These are phyloP conservation scores for Nakataea oryzae DNA, from an alignment of 2,329 filamentous ascomycete genomes.

Conservation along the genomic window DNA sequence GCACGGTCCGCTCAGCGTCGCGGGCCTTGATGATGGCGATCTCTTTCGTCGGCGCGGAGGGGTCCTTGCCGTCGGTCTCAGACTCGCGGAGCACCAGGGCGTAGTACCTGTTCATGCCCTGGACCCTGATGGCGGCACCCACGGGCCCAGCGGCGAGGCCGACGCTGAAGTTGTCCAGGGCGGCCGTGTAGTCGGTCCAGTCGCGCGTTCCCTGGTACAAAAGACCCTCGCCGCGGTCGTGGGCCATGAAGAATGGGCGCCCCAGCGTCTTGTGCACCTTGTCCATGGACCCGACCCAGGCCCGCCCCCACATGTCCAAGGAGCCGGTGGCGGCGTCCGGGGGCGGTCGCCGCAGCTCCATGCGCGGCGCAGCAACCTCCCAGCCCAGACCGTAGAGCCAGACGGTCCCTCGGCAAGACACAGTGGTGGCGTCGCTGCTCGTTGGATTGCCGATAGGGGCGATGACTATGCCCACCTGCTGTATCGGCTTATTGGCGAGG, in stretches of 20 bases:
- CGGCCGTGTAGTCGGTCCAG: constrained; percentile 17
- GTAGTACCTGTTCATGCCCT: constrained; percentile 20
- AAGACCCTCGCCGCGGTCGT: constrained; percentile 19
- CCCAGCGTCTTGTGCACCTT: constrained; percentile 10
- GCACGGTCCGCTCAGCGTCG: background rate
- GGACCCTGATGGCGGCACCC: constrained; percentile 9
- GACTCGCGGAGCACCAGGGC: constrained; percentile 11
- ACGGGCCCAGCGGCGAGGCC: constrained; percentile 17
- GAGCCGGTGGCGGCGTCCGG: background rate
- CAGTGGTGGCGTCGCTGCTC: background rate
- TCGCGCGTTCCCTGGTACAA: constrained; percentile 20
- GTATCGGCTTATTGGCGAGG: constrained; percentile 14
- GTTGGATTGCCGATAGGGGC: background rate
- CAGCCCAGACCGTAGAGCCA: constrained; percentile 13
- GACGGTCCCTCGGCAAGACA: constrained; percentile 6
- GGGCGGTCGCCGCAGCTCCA: constrained; percentile 3
- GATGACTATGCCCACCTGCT: constrained; percentile 14
- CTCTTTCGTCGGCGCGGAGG: background rate
- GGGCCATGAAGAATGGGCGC: constrained; percentile 14
- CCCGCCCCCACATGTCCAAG: constrained; percentile 14
- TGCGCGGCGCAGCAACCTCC: constrained; percentile 9
- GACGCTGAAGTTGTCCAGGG: constrained; percentile 12
- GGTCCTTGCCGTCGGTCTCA: background rate
- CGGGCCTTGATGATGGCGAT: background rate
- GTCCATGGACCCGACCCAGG: constrained; percentile 17